Conservation (phyloP, 768 basidiomycete genomes). For the Guyanaporus albipodus region DNA sequence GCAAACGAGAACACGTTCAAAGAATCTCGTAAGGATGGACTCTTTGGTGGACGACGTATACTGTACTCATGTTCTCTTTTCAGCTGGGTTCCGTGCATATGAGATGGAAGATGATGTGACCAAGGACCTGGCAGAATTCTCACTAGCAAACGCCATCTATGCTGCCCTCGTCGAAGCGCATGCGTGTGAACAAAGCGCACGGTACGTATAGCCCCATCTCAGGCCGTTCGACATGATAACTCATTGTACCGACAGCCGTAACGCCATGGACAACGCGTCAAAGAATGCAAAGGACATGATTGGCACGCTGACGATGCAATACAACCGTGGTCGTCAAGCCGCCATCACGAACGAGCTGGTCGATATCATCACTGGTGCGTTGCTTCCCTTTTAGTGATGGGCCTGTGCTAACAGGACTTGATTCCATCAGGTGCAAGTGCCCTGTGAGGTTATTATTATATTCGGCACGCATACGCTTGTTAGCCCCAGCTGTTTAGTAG, state of each 20-base stretch:
- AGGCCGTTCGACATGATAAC: background rate
- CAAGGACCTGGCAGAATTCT: constrained; percentile 91
- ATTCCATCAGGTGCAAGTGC: constrained; percentile 43
- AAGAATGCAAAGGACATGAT: constrained; percentile 99
- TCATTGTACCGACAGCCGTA: constrained; percentile 50
- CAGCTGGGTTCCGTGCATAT: constrained; percentile 89
- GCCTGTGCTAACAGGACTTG: background rate
- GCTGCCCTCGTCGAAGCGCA: constrained; percentile 92
- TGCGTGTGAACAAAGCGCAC: constrained; percentile 90
- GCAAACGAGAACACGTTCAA: constrained; percentile 78
- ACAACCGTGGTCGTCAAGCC: constrained; percentile 98
- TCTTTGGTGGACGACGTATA: background rate
- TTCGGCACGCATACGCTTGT: constrained; percentile 11
- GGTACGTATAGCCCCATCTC: constrained; percentile 41
- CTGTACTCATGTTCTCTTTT: background rate
- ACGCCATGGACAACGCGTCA: constrained; percentile 99
- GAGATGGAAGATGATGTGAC: constrained; percentile 98
- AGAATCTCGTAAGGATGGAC: constrained; percentile 62
- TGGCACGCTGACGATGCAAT: constrained; percentile 79
- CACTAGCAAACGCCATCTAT: constrained; percentile 94
- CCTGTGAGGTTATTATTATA: constrained; percentile 32
- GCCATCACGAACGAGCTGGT: constrained; percentile 95
- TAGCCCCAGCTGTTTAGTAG: constrained; percentile 19
- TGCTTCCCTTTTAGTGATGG: background rate
- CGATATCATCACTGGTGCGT: constrained; percentile 85